phyloP scores from a whole-genome alignment of 108 stramenopile species.

The Nitzschia inconspicua region DNA sequence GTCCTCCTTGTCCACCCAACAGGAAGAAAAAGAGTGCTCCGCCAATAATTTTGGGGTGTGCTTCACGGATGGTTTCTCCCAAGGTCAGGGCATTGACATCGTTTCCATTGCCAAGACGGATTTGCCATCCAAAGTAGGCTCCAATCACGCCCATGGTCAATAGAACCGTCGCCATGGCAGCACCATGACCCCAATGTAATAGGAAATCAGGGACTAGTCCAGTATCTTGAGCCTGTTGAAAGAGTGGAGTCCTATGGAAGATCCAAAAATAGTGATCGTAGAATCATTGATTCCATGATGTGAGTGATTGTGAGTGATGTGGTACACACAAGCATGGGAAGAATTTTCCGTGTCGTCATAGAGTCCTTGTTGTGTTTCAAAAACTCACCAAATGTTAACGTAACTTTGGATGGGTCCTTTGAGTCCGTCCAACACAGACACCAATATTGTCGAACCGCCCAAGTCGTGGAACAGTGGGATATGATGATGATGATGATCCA shows the following conservation, averaged over 20 bases:
- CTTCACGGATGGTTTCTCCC: constrained; percentile 50
- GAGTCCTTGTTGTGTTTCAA: too few relatives aligned
- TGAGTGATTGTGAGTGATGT: not conserved
- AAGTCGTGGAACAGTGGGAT: too few relatives aligned
- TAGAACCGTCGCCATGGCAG: constrained; percentile 39
- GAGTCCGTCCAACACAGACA: constrained; percentile 34
- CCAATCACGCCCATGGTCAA: constrained; percentile 37
- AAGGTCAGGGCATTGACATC: constrained; percentile 38
- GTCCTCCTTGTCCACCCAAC: constrained; percentile 52
- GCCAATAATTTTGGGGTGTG: constrained; percentile 46
- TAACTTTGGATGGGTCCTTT: constrained; percentile 34
- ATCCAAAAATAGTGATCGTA: not conserved
- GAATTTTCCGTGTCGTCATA: too few relatives aligned
- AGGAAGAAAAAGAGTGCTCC: too few relatives aligned
- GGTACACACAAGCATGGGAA: too few relatives aligned
- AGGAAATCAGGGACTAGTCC: constrained; percentile 37
- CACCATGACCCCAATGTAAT: constrained; percentile 45
- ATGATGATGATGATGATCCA: too few relatives aligned
- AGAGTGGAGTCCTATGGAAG: constrained; percentile 21
- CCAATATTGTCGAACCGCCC: too few relatives aligned
- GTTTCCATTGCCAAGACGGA: constrained; percentile 42
- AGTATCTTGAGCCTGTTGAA: constrained; percentile 28
- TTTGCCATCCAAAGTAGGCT: constrained; percentile 43
- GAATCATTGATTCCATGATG: not conserved
- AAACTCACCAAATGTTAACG: constrained; percentile 36